Conservation (phyloP, 2,329 filamentous ascomycete genomes). For the Phaeoacremonium minimum region DNA sequence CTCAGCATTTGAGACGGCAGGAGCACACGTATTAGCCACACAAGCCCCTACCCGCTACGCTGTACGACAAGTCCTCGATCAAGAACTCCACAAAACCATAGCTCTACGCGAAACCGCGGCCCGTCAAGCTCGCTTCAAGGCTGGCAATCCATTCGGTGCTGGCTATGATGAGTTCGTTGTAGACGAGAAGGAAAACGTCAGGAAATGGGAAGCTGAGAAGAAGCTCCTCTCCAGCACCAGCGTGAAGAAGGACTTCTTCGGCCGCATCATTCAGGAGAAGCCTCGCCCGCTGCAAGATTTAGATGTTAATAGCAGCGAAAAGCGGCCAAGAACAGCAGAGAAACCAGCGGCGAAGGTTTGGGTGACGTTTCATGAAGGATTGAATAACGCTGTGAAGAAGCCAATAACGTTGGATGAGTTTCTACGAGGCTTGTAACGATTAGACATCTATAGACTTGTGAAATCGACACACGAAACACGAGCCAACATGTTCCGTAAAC, state of each 20-base stretch:
- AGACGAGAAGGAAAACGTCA: constrained; percentile 33
- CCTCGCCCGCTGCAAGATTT: constrained; percentile 29
- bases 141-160: constrained; percentile 32
- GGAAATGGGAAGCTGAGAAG: constrained; percentile 25
- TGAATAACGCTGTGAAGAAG: constrained; percentile 89
- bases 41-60: constrained; percentile 81
- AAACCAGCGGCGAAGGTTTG: constrained; percentile 63
- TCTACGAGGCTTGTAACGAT: constrained; percentile 56
- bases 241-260: constrained; percentile 82
- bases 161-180: constrained; percentile 16
- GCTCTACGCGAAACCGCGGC: constrained; percentile 61
- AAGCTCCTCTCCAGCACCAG: constrained; percentile 24
- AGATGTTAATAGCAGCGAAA: constrained; percentile 29
- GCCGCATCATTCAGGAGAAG: constrained; percentile 55
- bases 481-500: too few species aligned
- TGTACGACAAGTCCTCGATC: constrained; percentile 87
- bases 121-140: constrained; percentile 60
- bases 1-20: constrained; percentile 66
- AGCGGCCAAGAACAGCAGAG: constrained; percentile 18
- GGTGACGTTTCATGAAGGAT: constrained; percentile 86
- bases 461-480: too few species aligned
- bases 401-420: constrained; percentile 79
- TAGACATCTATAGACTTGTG: too few species aligned
- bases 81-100: constrained; percentile 76
- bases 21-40: constrained; percentile 46